Evolutionary conservation across 176 grass and related monocot genomes (phyloP), one percentile per base, ranked within the genome.

Genomic region (Hyparrhenia diplandra): DNA sequence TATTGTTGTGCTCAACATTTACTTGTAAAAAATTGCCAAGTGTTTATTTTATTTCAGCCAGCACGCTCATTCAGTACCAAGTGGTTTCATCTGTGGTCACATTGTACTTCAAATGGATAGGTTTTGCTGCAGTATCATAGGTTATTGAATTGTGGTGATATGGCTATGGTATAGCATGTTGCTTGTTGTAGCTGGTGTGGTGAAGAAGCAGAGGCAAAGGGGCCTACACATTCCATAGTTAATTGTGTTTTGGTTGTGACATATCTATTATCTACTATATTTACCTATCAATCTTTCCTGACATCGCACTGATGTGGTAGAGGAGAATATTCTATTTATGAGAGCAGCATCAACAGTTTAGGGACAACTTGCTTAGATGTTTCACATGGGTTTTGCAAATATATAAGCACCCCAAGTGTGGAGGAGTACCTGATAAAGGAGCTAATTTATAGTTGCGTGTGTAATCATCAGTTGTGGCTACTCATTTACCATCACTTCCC

Each of bases 341-440:
- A 39, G 37, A 39, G 37, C 37, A 39, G 37, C 37, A 39, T 39
- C 37, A 10, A 41, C 39, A 41, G 8, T 41, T 41, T 41, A 41
- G 39, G 39, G 39, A 41, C 39, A 41, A 41, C 39, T 41, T 41
- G 39, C 39, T 41, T 41, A 10, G 39, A 9, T 41, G 39, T 9
- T 41, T 41, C 36, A 39, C 36, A 39, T 39, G 36, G 21, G 58
- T 80, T n/a, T 68, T 39, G 30, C 13, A 14, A 54, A 79, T 24
- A 79, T 67, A 80, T 54, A 80, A 80, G 76, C 28, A 67, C 31
- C 31, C 9, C 77, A 27, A 52, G 21, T 21, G 52, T 40, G 35
- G 41, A 76, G n/a, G 59, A 71, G 24, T 71, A 81, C 64, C 42
- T 71, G 64, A 77, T 31, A 85, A 76, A 81, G 71, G 5, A n/a